Conservation (phyloP, 1,284 basidiomycete genomes). For the Blastosporella zonata region DNA sequence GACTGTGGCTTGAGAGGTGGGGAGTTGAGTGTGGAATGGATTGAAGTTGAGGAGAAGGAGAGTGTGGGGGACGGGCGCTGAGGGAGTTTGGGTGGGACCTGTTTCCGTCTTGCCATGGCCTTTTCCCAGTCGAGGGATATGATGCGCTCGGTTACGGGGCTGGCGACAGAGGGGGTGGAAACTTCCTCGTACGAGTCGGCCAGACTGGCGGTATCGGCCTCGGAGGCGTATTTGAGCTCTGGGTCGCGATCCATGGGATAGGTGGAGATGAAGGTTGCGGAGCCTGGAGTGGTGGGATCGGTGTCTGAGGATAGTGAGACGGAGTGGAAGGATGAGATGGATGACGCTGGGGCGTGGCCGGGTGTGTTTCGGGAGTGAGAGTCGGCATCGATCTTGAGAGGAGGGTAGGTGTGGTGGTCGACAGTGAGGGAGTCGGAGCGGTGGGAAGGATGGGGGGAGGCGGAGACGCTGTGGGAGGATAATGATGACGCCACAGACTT, state of each 20-base stretch:
- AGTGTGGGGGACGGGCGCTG: slow-evolving; percentile 42
- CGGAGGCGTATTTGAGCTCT: slow-evolving; percentile 25
- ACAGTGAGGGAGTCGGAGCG: slow-evolving; percentile 45
- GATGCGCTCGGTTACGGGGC: slow-evolving; percentile 38
- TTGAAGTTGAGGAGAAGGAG: slow-evolving; percentile 26
- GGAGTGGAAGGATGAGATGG: slow-evolving; percentile 77
- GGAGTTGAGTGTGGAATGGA: slow-evolving; percentile 18
- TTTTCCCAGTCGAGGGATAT: slow-evolving; percentile 45
- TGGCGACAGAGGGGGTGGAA: slow-evolving; percentile 42
- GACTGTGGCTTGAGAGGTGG: slow-evolving; percentile 25
- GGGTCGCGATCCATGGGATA: slow-evolving; percentile 44
- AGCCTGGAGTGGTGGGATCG: slow-evolving; percentile 42
- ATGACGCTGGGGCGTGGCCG: slow-evolving; percentile 61
- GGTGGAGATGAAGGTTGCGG: slow-evolving; percentile 32
- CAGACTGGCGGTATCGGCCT: slow-evolving; percentile 55
- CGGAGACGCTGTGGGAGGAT: slow-evolving; percentile 18
- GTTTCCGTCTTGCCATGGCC: slow-evolving; percentile 31
- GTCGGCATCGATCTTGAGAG: slow-evolving; percentile 36
- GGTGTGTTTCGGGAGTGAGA: slow-evolving; percentile 28
- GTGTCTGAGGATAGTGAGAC: slow-evolving; percentile 73
- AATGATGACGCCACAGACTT: slow-evolving; percentile 42
- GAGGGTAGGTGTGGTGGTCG: slow-evolving; percentile 52
- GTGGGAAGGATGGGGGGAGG: slow-evolving; percentile 30
- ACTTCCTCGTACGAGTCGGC: slow-evolving; percentile 72
- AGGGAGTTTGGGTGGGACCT: slow-evolving; percentile 53